A percentile compares a stretch with the other conserved stretches of the same genome.
Evolutionary conservation across 1,284 basidiomycete genomes (phyloP).

Genomic region (Austroboletus niveus): DNA sequence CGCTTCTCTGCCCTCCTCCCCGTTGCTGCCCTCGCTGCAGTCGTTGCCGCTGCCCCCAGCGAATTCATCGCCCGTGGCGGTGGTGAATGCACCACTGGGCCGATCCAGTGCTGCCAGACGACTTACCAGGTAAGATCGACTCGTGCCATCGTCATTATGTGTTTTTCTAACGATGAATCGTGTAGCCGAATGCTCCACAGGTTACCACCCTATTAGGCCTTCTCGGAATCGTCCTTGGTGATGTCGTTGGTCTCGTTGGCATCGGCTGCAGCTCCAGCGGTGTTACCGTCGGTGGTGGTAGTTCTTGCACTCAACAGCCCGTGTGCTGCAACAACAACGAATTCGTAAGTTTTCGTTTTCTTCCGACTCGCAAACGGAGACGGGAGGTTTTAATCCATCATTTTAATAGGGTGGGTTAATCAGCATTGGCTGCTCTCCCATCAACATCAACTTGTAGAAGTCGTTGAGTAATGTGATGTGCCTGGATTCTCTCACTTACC

Average conservation of each 20-base stretch:
- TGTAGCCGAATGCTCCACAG: neutral
- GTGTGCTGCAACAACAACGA: neutral
- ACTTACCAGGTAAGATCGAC: neutral
- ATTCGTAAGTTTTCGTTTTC: neutral
- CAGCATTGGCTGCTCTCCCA: neutral
- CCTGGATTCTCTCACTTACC: neutral
- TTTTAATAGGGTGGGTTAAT: neutral
- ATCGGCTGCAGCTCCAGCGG: neutral
- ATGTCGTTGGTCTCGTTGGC: neutral
- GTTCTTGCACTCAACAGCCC: neutral
- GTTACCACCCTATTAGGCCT: neutral
- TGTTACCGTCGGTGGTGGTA: neutral
- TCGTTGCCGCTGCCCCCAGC: neutral
- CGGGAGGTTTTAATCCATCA: no score
- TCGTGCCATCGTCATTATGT: neutral
- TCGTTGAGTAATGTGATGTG: no score
- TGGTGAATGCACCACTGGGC: neutral
- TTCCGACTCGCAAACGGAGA: neutral
- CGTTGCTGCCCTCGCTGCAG: constrained; percentile 5
- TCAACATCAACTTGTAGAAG: neutral
- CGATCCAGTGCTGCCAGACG: neutral
- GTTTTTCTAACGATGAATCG: neutral
- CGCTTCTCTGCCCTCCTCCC: constrained; percentile 7
- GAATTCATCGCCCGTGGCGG: neutral
- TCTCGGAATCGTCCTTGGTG: neutral